These are phyloP conservation scores for Beauveria pseudobassiana DNA, from an alignment of 2,329 filamentous ascomycete species.

Conservation along the genomic window DNA sequence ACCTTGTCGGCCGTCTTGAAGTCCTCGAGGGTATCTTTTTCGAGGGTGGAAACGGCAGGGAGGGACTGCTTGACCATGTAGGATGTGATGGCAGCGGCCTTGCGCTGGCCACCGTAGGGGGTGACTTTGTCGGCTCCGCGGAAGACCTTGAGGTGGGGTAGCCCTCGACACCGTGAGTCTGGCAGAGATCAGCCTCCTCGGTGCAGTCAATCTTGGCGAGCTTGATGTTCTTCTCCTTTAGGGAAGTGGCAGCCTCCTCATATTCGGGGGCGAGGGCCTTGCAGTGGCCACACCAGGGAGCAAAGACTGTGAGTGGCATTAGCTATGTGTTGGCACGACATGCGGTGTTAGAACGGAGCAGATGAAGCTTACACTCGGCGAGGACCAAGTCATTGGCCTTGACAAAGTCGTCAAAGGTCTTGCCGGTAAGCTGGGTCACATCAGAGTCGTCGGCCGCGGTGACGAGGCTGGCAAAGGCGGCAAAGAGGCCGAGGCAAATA, in stretches of 20 bases:
- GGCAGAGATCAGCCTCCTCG: constrained; percentile 85
- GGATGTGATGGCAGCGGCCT: constrained; percentile 67
- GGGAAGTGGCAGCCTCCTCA: constrained; percentile 73
- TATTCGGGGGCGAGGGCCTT: constrained; percentile 94
- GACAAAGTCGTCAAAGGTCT: constrained; percentile 82
- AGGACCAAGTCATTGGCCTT: constrained; percentile 81
- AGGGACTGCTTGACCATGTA: constrained; percentile 99
- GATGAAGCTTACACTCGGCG: constrained; percentile 68
- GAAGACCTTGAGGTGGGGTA: constrained; percentile 99
- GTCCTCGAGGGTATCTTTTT: constrained; percentile 76
- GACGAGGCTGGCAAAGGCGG: constrained; percentile 48
- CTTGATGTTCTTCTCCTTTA: constrained; percentile 83
- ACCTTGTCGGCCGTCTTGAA: constrained; percentile 99
- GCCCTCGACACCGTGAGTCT: constrained; percentile 83
- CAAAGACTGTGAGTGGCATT: constrained; percentile 58
- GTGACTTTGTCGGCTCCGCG: constrained; percentile 73
- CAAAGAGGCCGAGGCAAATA: constrained; percentile 46
- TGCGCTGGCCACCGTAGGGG: constrained; percentile 83
- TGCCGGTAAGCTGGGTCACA: constrained; percentile 76
- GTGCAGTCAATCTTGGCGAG: constrained; percentile 92
- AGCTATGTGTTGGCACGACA: constrained; percentile 26
- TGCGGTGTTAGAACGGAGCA: background rate
- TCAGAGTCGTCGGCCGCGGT: constrained; percentile 61
- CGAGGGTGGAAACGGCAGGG: constrained; percentile 79
- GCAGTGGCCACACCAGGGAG: constrained; percentile 97